Evolutionary conservation across 768 basidiomycete genomes (phyloP), one percentile per base, ranked within the genome.

Genomic region (Galerina marginata): DNA sequence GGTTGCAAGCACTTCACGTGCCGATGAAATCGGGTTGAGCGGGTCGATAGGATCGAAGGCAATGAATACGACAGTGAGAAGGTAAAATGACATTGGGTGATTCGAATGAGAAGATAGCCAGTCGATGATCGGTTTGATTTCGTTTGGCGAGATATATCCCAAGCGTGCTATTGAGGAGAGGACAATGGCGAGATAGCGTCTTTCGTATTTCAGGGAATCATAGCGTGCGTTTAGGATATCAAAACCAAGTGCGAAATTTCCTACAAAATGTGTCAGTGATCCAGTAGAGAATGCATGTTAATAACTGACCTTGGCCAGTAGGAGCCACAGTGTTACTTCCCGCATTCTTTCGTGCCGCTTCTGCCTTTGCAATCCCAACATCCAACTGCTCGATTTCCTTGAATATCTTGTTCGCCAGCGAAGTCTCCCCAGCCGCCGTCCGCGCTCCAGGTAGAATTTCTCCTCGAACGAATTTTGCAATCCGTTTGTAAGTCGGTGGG

Each of bases 141-240:
- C 92, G 57, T 72, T 75, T 0, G 85, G 77, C 1, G 82, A 77
- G 43, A 93, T 72, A 65, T 81, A 82, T 1, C 89, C 91, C 46
- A 88, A 75, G 29, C 88, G 83, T 16, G 86, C 82, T 56, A 93
- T 76, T 25, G 85, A 76, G 71, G 82, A 86, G 38, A 92, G 79
- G 12, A 85, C 79, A n/a, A 81, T 79, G 16, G 86, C 86, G 4
- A 95, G 81, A 50, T 81, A 79, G 10, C 90, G 83, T 62, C 92
- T 82, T 68, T 95, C 92, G 54, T 88, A 87, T 67, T 83, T 86
- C 51, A 95, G 78, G 0, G 89, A 91, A 38, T 91, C 87, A 65
- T 85, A 83, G 33, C 91, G 86, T 40, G 88, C 85, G 49, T 80
- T 83, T 1, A 90, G 78, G 60, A 92, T 79, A 60, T 91, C 89